Percentiles rank a stretch among this genome's conserved stretches.
Conservation (phyloP, 495 filamentous ascomycete species). For the Hypoxylon cercidicola region DNA sequence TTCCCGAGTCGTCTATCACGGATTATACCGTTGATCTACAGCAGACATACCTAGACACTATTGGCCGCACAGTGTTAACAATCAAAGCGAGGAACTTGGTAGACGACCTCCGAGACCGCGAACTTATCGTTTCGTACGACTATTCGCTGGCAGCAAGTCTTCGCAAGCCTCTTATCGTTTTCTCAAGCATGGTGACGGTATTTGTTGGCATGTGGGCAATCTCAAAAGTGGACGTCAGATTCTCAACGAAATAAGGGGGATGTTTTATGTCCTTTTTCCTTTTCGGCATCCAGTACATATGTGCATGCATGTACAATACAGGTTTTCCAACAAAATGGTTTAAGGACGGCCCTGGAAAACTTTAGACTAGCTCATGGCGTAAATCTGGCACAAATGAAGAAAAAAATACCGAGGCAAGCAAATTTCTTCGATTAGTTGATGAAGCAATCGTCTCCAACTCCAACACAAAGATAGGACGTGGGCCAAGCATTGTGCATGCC, state of each 20-base stretch:
- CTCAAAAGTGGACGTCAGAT: slow-evolving; percentile 73
- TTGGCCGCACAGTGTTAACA: slow-evolving; percentile 84
- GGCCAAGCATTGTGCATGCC: not conserved
- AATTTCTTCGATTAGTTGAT: slow-evolving; percentile 2
- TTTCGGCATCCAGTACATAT: slow-evolving; percentile 31
- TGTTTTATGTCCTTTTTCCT: slow-evolving; percentile 23
- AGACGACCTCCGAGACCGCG: slow-evolving; percentile 84
- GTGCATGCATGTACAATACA: slow-evolving; percentile 28
- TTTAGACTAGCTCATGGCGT: slow-evolving; percentile 35
- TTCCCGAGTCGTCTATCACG: slow-evolving; percentile 68
- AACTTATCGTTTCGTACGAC: slow-evolving; percentile 89
- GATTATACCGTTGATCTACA: slow-evolving; percentile 60
- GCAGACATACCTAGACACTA: slow-evolving; percentile 92
- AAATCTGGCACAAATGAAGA: slow-evolving; percentile 34
- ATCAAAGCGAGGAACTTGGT: slow-evolving; percentile 86
- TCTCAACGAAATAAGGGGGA: slow-evolving; percentile 48
- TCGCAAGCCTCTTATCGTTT: slow-evolving; percentile 87
- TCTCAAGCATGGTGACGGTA: slow-evolving; percentile 75
- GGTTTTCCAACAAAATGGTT: slow-evolving; percentile 32
- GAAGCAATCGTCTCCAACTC: slow-evolving; percentile 1
- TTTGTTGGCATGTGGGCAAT: slow-evolving; percentile 82
- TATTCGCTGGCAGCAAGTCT: slow-evolving; percentile 78
- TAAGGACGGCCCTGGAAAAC: slow-evolving; percentile 20
- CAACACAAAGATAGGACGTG: not conserved
- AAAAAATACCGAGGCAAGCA: slow-evolving; percentile 6